A percentile compares a stretch with the other conserved stretches of the same genome.
These are phyloP conservation scores for Ensete glaucum DNA, from an alignment of 176 grass and related monocot genomes.

Conservation along the genomic window DNA sequence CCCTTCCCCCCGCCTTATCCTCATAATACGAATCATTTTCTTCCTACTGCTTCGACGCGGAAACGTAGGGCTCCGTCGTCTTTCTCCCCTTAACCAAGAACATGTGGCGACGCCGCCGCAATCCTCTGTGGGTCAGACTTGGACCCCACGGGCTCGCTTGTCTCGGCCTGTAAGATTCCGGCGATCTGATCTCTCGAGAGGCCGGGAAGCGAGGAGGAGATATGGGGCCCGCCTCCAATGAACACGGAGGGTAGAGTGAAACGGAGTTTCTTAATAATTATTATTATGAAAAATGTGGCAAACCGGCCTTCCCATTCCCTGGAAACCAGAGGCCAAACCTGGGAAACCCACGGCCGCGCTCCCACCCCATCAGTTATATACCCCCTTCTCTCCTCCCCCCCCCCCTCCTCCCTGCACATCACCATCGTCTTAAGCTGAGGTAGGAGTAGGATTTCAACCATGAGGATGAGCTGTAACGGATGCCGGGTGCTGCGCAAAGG, in stretches of 20 bases:
- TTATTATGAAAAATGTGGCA: not conserved
- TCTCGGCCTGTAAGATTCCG: not conserved
- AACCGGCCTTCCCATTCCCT: not conserved
- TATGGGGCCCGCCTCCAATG: not conserved
- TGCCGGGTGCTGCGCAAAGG: slow-evolving; percentile 63
- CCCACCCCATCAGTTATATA: not conserved
- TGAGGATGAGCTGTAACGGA: slow-evolving; percentile 65
- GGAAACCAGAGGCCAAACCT: not conserved
- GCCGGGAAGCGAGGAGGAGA: not conserved
- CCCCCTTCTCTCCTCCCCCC: not conserved
- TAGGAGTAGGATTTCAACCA: not conserved
- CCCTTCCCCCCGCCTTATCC: too few relatives aligned
- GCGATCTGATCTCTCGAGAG: too few relatives aligned
- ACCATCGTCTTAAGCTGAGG: not conserved
- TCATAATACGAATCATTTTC: too few relatives aligned
- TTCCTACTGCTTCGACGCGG: too few relatives aligned
- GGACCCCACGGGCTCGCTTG: not conserved
- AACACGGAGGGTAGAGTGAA: not conserved
- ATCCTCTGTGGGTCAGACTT: too few relatives aligned
- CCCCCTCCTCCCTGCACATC: not conserved
- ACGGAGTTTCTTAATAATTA: not conserved
- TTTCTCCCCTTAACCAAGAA: too few relatives aligned
- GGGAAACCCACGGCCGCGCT: not conserved
- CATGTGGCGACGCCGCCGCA: too few relatives aligned
- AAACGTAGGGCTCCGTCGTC: too few relatives aligned